A percentile compares a stretch with the other conserved stretches of the same genome.
phyloP scores from a whole-genome alignment of 2,329 filamentous ascomycete genomes.

The Fusarium paranaense region DNA sequence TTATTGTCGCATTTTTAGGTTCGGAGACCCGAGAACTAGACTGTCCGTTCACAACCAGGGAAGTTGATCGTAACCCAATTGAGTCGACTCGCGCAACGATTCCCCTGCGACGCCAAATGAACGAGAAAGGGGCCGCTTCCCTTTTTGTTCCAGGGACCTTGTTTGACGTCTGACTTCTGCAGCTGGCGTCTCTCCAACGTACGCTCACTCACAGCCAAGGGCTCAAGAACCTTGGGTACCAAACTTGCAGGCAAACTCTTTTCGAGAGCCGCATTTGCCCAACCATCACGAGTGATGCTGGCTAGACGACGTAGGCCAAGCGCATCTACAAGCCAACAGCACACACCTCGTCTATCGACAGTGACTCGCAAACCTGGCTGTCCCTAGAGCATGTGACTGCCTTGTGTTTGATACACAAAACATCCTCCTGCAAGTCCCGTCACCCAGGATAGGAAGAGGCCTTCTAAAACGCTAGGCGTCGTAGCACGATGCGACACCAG shows the following conservation, averaged over 20 bases:
- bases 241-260: neutral
- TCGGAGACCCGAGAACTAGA: constrained; percentile 1
- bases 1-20: neutral
- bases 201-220: neutral
- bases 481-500: constrained; percentile 2
- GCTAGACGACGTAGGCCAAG: neutral
- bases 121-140: constrained; percentile 31
- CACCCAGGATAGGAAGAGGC: neutral
- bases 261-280: neutral
- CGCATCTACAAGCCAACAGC: neutral
- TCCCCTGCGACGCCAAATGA: constrained; percentile 35
- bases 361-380: neutral
- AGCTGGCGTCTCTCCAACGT: neutral
- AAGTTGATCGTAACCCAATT: constrained; percentile 39
- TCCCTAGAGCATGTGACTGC: neutral
- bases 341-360: neutral
- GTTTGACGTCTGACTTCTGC: constrained; percentile 20
- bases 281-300: neutral
- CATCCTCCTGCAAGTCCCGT: neutral
- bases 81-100: constrained; percentile 31
- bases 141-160: constrained; percentile 20
- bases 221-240: neutral
- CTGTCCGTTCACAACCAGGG: neutral
- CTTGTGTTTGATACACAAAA: neutral
- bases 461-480: neutral